phyloP scores from a whole-genome alignment of 495 filamentous ascomycete species.

The Daldinia bambusicola region DNA sequence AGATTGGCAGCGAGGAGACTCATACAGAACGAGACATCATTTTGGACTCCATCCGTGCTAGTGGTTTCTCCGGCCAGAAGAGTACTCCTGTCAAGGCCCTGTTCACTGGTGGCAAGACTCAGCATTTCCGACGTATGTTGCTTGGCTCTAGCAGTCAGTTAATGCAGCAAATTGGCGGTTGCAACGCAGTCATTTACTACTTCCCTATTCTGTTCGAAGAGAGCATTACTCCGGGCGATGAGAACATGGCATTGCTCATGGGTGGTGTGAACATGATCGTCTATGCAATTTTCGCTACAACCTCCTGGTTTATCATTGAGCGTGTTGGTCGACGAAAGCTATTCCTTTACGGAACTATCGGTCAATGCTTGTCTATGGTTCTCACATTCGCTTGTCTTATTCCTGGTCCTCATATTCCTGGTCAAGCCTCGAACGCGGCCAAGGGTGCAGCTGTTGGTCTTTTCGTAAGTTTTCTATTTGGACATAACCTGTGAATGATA shows the following conservation, averaged over 20 bases:
- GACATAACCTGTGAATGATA: too few species aligned
- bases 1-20: slow-evolving; percentile 64
- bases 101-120: slow-evolving; percentile 67
- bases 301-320: slow-evolving; percentile 80
- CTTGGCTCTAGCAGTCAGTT: slow-evolving; percentile 67
- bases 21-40: slow-evolving; percentile 67
- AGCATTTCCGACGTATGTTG: slow-evolving; percentile 66
- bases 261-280: slow-evolving; percentile 61
- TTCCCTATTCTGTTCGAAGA: slow-evolving; percentile 59
- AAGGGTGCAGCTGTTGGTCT: slow-evolving; percentile 62
- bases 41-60: slow-evolving; percentile 65
- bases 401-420: slow-evolving; percentile 56
- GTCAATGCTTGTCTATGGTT: slow-evolving; percentile 75
- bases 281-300: slow-evolving; percentile 77
- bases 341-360: slow-evolving; percentile 66
- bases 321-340: slow-evolving; percentile 73
- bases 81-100: slow-evolving; percentile 62
- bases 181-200: slow-evolving; percentile 82
- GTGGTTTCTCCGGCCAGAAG: slow-evolving; percentile 48
- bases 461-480: slow-evolving; percentile 47
- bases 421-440: slow-evolving; percentile 10
- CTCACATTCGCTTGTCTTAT: slow-evolving; percentile 73
- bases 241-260: slow-evolving; percentile 40
- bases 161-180: slow-evolving; percentile 77
- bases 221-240: slow-evolving; percentile 35